These are phyloP conservation scores for Ogataea hybrid DNA, from an alignment of 1,139 yeast species.

Conservation along the genomic window DNA sequence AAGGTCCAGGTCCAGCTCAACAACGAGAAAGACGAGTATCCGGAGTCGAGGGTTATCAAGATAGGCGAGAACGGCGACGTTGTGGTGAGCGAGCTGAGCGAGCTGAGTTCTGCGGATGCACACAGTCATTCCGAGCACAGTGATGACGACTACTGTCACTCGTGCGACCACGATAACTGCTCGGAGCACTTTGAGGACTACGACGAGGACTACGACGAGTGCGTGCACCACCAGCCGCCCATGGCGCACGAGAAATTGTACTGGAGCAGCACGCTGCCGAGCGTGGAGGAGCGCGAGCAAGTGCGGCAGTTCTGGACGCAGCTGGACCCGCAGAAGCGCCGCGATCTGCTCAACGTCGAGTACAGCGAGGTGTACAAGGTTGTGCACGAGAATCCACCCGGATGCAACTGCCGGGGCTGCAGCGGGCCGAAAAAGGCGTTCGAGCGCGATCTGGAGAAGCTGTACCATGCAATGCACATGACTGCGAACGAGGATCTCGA, in stretches of 20 bases:
- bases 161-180: conserved; percentile 20
- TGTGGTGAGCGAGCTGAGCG: conserved; percentile 50
- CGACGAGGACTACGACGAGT: conserved; percentile 19
- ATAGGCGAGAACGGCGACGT: conserved; percentile 76
- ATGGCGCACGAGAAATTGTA: conserved; percentile 3
- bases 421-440: conserved; percentile 72
- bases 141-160: conserved; percentile 15
- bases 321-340: conserved; percentile 57
- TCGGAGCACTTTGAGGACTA: conserved; percentile 22
- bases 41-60: conserved; percentile 68
- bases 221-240: conserved; percentile 33
- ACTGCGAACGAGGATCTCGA: conserved; percentile 29
- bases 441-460: conserved; percentile 75
- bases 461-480: conserved; percentile 55
- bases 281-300: conserved; percentile 45
- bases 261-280: conserved; percentile 15
- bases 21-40: conserved; percentile 63
- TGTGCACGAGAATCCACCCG: conserved; percentile 53
- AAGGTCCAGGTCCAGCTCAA: conserved; percentile 44
- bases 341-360: conserved; percentile 63
- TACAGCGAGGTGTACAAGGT: conserved; percentile 67
- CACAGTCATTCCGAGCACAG: conserved; percentile 13
- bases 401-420: conserved; percentile 77
- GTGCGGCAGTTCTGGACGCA: conserved; percentile 71
- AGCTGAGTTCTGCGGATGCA: conserved; percentile 6